Evolutionary conservation across 345 rosid genomes (phyloP), one percentile per base, ranked within the genome.

Genomic region (Sisymbrium altissimum): DNA sequence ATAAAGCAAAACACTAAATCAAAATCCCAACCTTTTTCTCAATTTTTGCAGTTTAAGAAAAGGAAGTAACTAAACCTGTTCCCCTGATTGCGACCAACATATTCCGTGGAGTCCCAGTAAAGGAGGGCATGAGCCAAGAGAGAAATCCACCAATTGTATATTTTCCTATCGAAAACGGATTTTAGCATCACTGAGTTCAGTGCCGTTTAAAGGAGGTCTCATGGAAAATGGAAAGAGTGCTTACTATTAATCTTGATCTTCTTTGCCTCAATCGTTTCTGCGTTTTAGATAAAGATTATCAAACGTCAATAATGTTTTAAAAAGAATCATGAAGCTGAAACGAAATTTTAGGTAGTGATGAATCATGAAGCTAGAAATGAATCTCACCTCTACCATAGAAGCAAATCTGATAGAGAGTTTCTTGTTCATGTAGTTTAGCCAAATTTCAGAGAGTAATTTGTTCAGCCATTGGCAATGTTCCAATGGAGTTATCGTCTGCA

Each of bases 401-500:
- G 92, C 81, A 75, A 95, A 91, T 71, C 87, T 87, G 58, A 58
- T 61, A 21, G 97, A 85, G 59, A 95, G 79, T 79, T 86, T 89
- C 75, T 88, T 90, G 79, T 78, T 86, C 66, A 95, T 36, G 71
- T n/a, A 82, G 83, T 79, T 77, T 21, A 80, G 81, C 99, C 99
- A 95, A 68, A 95, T 70, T 83, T 91, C 99, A 74, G 84, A 73
- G 56, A 92, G 76, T 54, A 95, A 81, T 80, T 90, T 95, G 82
- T 95, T 95, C 66, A 91, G 78, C 99, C 99, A 95, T 81, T 91
- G 95, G 49, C 97, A 89, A 68, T 88, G 97, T 76, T 95, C 99
- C 86, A 87, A 64, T 39, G 99, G 97, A 44, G 99, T 91, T 68
- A 63, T 66, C 53, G 96, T 86, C 99, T 95, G 88, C 21, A 77